Base-by-base conservation (phyloP, 2,329 filamentous ascomycete species). In the Furcasterigmium sp. region DNA sequence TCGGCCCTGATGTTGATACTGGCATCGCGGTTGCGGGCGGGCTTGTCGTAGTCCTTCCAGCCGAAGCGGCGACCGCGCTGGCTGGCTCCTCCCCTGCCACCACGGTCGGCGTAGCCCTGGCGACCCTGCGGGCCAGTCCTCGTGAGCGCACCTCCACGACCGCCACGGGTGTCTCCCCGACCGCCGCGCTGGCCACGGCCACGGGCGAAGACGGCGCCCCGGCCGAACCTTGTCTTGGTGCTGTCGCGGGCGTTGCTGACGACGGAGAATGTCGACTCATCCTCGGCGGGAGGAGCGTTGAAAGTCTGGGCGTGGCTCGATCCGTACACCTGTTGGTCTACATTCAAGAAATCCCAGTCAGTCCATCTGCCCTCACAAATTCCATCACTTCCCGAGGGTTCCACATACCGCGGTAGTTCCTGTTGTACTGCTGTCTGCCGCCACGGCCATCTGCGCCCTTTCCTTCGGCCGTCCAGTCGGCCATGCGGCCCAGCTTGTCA, bases 21-120 rank as follows among this genome's bases (percentile, higher is more conserved):
- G 10, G 91, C 87, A 71, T 98, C 93, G 48, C 93, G 87, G 70
- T 95, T 96, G 59, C 93, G 85, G 65, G 91, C 82, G 48, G 93
- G 93, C 82, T 97, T 97, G 74, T 98, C 93, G 64, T 90, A 95
- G 65, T 98, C 93, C 71, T 93, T 95, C 91, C 93, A 97, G 63
- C 93, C 93, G 60, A 96, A 96, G 55, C 93, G 83, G 54, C 93
- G 85, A 41, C 88, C 87, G 48, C 87, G 83, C 52, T 86, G 74
- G 37, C 82, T 82, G 57, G 84, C 82, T 43, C 83, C 76, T 47
- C 77, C 75, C 45, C 89, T 79, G 26, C 83, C 85, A 38, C 85
- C 83, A 60, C 80, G 80, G 58, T 93, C 86, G 60, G 90, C 88
- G 51, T 77, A 75, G 52, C 78, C 78, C 55, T 79, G 75, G 58